phyloP scores from a whole-genome alignment of 1,284 basidiomycete species.

The Coniophora puteana region DNA sequence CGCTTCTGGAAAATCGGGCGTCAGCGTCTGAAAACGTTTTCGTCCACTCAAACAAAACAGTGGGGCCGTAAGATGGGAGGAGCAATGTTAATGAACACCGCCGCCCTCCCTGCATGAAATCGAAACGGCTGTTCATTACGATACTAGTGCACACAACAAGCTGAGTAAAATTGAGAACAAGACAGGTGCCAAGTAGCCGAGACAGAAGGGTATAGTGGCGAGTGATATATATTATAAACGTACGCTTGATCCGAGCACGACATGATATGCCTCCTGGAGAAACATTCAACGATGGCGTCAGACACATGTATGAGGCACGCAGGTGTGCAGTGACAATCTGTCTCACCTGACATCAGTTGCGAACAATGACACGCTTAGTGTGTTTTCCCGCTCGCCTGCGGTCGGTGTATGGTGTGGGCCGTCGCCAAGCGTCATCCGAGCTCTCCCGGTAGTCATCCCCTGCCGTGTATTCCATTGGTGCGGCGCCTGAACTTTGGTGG shows the following conservation, averaged over 20 bases:
- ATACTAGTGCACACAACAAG: not conserved
- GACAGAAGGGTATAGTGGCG: conserved; percentile 3
- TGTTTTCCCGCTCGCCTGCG: conserved; percentile 71
- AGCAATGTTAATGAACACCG: not conserved
- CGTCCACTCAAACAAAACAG: not conserved
- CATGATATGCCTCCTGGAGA: not conserved
- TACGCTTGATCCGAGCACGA: conserved; percentile 7
- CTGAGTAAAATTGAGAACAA: conserved; percentile 14
- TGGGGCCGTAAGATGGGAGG: not conserved
- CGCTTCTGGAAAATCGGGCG: too few relatives aligned
- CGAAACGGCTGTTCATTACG: too few relatives aligned
- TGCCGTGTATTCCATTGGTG: conserved; percentile 38
- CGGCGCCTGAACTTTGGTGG: conserved; percentile 17
- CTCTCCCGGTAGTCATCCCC: conserved; percentile 44
- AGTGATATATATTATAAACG: conserved; percentile 21
- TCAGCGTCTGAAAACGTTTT: not conserved
- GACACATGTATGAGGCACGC: not conserved
- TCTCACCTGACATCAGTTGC: conserved; percentile 31
- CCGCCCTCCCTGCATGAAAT: too few relatives aligned
- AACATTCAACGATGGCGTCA: not conserved
- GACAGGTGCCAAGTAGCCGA: conserved; percentile 16
- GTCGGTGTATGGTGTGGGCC: conserved; percentile 63
- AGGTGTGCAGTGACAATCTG: too few relatives aligned
- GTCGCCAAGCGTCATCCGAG: conserved; percentile 61
- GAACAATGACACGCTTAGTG: conserved; percentile 59